Base-by-base conservation (phyloP, 1,284 basidiomycete genomes). In the Meira nashicola region DNA sequence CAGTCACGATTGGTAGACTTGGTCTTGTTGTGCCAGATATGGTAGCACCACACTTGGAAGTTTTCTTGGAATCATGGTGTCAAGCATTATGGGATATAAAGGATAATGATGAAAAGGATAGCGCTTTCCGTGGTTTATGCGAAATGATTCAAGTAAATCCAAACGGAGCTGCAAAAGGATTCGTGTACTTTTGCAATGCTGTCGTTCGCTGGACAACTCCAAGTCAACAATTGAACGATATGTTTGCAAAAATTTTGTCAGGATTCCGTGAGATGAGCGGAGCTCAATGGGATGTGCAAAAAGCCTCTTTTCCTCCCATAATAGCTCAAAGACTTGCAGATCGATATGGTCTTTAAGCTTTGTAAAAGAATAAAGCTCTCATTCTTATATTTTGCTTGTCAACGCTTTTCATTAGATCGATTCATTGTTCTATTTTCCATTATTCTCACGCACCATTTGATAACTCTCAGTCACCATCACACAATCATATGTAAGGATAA, bases 51-150 rank as follows among this genome's bases (percentile, higher is more conserved):
- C 88, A 93, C 73, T 82, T 97, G 46, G 85, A 86, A 6, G 87
- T 90, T 66, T 98, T 95, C 79, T 91, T 92, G 9, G 89, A 92
- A 78, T 87, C 89, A 10, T 99, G 95, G 95, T 97, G 94, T 80
- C 89, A 92, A 70, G 92, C 94, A 8, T 81, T 99, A 59, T 93
- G 93, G 80, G 95, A 98, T 79, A 98, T 98, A 79, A 89, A 95
- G 70, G 95, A 99, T 78, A 99, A 98, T 76, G 94, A 98, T 71
- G 95, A 99, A 82, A 99, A 98, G 81, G 95, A 97, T 77, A 95
- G 92, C n/a, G 95, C 95, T 5, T 99, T 98, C 85, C 84, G 92
- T 60, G 95, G 95, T 1, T 85, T 99, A 71, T 99, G 95, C 81
- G 91, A 91, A 57, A 87, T 97, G 62, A 92, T 98, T 66, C 89